Base-by-base conservation (phyloP, 441 rosid genomes). In the Breynia disticha region DNA sequence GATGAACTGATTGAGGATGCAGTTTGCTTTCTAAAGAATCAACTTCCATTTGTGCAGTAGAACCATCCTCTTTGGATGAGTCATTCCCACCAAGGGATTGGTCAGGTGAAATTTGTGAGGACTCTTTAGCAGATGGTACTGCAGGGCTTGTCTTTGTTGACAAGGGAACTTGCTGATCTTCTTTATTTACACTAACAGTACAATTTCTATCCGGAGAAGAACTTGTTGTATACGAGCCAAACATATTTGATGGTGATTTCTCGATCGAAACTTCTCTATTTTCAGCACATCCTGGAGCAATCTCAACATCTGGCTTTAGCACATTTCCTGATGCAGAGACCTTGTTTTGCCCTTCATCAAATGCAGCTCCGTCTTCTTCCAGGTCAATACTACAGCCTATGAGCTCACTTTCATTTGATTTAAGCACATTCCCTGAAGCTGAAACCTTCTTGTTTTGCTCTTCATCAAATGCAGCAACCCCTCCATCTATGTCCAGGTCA, bases 151-250 rank as follows among this genome's bases (percentile, higher is more conserved):
- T 46, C 60, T 63, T 65, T 45, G 71, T 73, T 19, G 45, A 59
- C 37, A 39, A 42, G 53, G 50, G 43, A 64, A 66, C 49, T 55
- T 74, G 66, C 46, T 55, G 76, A 59, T 73, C 57, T 56, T 57
- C 46, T 48, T 80, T 75, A 67, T 66, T 53, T 18, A 48, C 22
- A 53, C 37, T 32, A 48, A 16, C 48, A 59, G 24, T 51, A 11
- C 21, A 20, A 60, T 39, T 52, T 56, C 54, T 55, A 19, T 55
- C 57, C 5, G 57, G 60, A 56, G 65, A 63, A 58, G 65, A 55
- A 54, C 37, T 35, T 61, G 55, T 54, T 48, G 47, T 57, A 17
- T 59, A 57, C 35, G 60, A 19, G 37, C 11, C 19, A 48, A 50
- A 61, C n/a, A 35, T 3, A 15, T 48, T 60, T 58, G 56, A 32